Evolutionary conservation across 345 rosid species (phyloP).

Genomic region (Litchi chinensis): DNA sequence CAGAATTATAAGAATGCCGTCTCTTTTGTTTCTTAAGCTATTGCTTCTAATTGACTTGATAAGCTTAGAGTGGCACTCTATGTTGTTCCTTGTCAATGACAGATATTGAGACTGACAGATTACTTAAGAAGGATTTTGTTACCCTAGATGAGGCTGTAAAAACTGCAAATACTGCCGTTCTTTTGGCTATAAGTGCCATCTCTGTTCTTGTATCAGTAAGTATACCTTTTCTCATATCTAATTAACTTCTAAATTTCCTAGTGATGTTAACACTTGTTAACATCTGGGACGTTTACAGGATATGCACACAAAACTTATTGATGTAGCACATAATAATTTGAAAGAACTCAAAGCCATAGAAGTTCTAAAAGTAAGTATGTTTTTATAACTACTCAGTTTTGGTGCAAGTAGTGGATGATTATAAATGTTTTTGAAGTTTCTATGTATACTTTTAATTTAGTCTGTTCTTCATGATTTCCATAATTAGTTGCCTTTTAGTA

Average conservation of each 20-base stretch:
- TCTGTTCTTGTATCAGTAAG: constrained; percentile 70
- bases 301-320: constrained; percentile 50
- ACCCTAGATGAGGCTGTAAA: constrained; percentile 90
- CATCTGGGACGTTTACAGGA: constrained; percentile 51
- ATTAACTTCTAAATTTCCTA: constrained; percentile 14
- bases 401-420: constrained; percentile 15
- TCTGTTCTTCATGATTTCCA: constrained; percentile 1
- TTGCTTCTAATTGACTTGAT: constrained; percentile 18
- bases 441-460: neutral
- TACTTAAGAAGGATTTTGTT: constrained; percentile 79
- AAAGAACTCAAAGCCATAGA: constrained; percentile 64
- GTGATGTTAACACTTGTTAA: constrained; percentile 12
- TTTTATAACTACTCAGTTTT: constrained; percentile 3
- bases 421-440: constrained; percentile 6
- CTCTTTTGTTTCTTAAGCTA: neutral
- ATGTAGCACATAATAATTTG: constrained; percentile 37
- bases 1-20: neutral
- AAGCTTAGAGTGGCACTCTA: constrained; percentile 23
- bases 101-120: constrained; percentile 84
- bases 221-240: constrained; percentile 19
- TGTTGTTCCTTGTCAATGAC: constrained; percentile 23
- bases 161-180: constrained; percentile 84
- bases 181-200: constrained; percentile 68
- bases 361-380: constrained; percentile 57
- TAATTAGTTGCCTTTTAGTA: neutral